phyloP scores from a whole-genome alignment of 2,329 filamentous ascomycete genomes.

The Fusarium sp. region DNA sequence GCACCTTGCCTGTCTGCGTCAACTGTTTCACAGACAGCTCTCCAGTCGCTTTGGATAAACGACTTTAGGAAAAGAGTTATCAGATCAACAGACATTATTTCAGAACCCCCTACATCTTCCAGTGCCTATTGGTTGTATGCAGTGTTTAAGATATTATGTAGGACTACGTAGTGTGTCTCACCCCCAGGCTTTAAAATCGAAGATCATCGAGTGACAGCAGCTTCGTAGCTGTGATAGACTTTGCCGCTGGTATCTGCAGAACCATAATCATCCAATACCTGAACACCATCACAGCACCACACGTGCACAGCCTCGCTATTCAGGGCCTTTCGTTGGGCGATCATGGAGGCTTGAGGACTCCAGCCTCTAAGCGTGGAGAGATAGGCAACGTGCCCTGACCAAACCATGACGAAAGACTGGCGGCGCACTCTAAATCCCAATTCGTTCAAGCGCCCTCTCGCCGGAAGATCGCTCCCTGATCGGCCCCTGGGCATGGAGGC shows the following conservation, averaged over 20 bases:
- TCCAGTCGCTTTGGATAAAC: background rate
- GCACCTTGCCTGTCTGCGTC: background rate
- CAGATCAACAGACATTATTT: background rate
- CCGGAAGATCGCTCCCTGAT: constrained; percentile 19
- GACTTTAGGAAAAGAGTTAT: background rate
- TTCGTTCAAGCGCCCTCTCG: constrained; percentile 27
- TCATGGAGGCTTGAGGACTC: constrained; percentile 15
- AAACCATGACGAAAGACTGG: constrained; percentile 40
- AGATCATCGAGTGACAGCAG: constrained; percentile 22
- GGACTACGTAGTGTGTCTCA: background rate
- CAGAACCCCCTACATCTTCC: too few species aligned
- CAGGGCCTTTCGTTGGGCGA: constrained; percentile 5
- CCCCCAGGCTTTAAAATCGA: background rate
- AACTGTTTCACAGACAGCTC: background rate
- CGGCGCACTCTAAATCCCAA: constrained; percentile 31
- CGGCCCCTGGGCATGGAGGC: constrained; percentile 24
- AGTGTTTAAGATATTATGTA: background rate
- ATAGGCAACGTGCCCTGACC: constrained; percentile 37
- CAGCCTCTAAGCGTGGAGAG: constrained; percentile 38
- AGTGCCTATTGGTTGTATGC: background rate
- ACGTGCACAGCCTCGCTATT: constrained; percentile 22
- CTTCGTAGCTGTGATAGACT: constrained; percentile 3
- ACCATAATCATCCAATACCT: background rate
- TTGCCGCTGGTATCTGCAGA: constrained; percentile 18
- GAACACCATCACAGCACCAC: constrained; percentile 12